Evolutionary conservation across 805 yeast genomes (phyloP).

Genomic region (Lipomyces sp.): DNA sequence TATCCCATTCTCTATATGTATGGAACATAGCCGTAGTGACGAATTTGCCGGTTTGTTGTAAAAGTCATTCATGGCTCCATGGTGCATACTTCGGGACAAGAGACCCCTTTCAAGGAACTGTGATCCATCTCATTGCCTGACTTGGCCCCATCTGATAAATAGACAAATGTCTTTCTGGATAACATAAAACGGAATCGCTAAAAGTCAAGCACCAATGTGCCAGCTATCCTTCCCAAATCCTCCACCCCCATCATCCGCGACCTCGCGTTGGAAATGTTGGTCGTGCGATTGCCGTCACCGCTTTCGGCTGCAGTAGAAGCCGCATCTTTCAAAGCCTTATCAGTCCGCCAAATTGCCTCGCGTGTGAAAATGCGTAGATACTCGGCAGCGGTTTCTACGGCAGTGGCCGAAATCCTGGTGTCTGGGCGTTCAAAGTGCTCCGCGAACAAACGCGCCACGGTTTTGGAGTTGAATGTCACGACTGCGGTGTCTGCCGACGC

Average conservation of each 20-base stretch:
- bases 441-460: constrained; percentile 37
- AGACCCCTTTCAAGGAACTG: too few species aligned
- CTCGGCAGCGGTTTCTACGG: constrained; percentile 47
- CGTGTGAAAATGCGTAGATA: constrained; percentile 54
- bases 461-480: constrained; percentile 30
- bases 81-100: too few species aligned
- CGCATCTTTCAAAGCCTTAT: constrained; percentile 46
- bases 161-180: background rate
- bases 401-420: constrained; percentile 37
- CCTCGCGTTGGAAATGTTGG: background rate
- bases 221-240: constrained; percentile 53
- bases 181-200: constrained; percentile 26
- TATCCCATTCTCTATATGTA: background rate
- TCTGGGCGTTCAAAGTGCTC: constrained; percentile 38
- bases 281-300: background rate
- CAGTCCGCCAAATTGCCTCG: constrained; percentile 56
- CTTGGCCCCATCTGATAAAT: too few species aligned
- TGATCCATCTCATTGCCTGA: too few species aligned
- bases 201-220: constrained; percentile 54
- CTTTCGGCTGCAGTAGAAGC: constrained; percentile 14
- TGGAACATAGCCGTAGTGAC: background rate
- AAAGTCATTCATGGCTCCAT: too few species aligned
- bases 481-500: constrained; percentile 1
- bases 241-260: constrained; percentile 48
- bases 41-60: background rate